Percentiles rank a stretch among this genome's conserved stretches.
phyloP scores from a whole-genome alignment of 768 basidiomycete species.

The Ramaria sp. region DNA sequence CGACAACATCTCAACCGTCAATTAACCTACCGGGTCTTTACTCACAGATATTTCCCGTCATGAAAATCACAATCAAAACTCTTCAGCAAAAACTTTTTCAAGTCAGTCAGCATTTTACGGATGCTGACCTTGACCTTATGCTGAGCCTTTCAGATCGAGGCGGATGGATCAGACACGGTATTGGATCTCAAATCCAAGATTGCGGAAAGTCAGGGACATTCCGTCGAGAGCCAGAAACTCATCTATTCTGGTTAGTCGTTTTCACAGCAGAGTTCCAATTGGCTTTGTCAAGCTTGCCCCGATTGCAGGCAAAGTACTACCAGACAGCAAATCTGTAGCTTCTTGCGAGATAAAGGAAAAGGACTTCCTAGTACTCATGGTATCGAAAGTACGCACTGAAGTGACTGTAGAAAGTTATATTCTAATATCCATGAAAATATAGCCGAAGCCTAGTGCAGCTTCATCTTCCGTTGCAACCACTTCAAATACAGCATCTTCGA shows the following conservation, averaged over 20 bases:
- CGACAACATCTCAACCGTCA: neutral
- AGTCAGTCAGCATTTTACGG: conserved; percentile 28
- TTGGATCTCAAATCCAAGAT: conserved; percentile 80
- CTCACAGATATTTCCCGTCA: conserved; percentile 25
- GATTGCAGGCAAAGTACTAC: conserved; percentile 73
- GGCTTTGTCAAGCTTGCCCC: conserved; percentile 1
- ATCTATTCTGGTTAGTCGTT: conserved; percentile 74
- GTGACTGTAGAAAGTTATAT: neutral
- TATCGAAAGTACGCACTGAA: conserved; percentile 66
- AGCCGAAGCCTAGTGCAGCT: conserved; percentile 48
- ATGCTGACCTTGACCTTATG: neutral
- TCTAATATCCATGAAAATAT: neutral
- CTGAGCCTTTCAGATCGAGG: conserved; percentile 48
- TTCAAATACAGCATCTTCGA: conserved; percentile 21
- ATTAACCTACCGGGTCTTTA: neutral
- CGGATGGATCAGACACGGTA: conserved; percentile 65
- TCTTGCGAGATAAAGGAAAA: conserved; percentile 94
- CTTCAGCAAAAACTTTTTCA: conserved; percentile 88
- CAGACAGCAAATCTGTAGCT: conserved; percentile 79
- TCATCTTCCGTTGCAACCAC: conserved; percentile 17
- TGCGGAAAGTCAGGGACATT: conserved; percentile 57
- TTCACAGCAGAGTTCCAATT: neutral
- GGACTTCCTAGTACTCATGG: conserved; percentile 99
- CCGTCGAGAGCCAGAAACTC: conserved; percentile 73
- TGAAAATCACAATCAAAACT: conserved; percentile 95